Conservation (phyloP, 1,284 basidiomycete species). For the Boletus smithii region DNA sequence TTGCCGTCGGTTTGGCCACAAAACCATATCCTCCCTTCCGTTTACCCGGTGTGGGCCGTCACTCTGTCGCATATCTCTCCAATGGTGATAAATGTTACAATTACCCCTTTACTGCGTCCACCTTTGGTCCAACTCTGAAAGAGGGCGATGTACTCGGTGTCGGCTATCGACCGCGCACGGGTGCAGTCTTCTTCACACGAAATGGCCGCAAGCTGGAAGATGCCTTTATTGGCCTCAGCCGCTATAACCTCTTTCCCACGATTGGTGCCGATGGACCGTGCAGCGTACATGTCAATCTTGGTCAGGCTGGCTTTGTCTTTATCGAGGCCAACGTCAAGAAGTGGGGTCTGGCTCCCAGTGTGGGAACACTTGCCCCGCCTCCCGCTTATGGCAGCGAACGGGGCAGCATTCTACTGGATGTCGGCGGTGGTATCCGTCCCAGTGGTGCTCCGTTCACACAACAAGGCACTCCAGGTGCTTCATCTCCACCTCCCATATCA, state of each 20-base stretch:
- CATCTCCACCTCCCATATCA: constrained; percentile 45
- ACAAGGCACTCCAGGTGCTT: constrained; percentile 43
- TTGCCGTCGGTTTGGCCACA: constrained; percentile 88
- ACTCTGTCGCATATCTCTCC: constrained; percentile 96
- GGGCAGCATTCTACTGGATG: constrained; percentile 89
- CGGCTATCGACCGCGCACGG: constrained; percentile 89
- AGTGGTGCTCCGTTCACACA: constrained; percentile 39
- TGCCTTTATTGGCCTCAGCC: constrained; percentile 83
- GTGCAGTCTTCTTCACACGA: constrained; percentile 95
- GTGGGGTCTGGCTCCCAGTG: constrained; percentile 94
- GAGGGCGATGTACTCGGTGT: constrained; percentile 95
- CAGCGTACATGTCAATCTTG: constrained; percentile 92
- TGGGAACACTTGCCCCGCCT: constrained; percentile 91
- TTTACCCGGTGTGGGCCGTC: constrained; percentile 83
- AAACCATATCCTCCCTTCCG: constrained; percentile 94
- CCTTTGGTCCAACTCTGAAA: constrained; percentile 83
- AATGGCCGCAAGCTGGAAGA: constrained; percentile 95
- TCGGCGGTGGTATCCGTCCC: constrained; percentile 62
- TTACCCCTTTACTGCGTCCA: constrained; percentile 87
- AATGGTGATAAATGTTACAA: constrained; percentile 98
- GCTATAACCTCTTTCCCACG: constrained; percentile 92
- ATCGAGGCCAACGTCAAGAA: constrained; percentile 99
- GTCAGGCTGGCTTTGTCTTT: constrained; percentile 94
- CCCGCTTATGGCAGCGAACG: constrained; percentile 94
- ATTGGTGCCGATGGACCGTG: constrained; percentile 93